Percentiles rank a stretch among this genome's conserved stretches.
Evolutionary conservation across 225 moss, liverwort and hornwort genomes (phyloP).

Genomic region (Thuidium tamariscinum): DNA sequence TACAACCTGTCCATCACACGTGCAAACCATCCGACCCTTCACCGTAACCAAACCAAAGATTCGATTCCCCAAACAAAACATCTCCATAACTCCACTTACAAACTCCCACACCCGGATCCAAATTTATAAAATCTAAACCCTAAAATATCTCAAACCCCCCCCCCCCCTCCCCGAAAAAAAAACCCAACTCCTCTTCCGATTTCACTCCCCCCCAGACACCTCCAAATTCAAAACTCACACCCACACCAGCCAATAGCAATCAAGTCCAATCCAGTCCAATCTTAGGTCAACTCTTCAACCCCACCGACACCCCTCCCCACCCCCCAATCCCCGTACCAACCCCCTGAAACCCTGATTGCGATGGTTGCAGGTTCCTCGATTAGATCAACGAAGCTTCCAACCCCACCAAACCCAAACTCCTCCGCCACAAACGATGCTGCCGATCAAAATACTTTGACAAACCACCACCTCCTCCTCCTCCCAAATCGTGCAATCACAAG

Average conservation of each 20-base stretch:
- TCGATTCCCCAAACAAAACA: neutral
- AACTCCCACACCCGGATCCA: neutral
- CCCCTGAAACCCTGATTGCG: neutral
- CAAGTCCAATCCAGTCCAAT: neutral
- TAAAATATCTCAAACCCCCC: no score
- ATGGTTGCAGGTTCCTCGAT: neutral
- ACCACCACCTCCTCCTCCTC: neutral
- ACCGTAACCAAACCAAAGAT: neutral
- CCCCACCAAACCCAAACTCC: neutral
- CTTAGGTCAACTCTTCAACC: neutral
- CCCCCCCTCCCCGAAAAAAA: fast-evolving
- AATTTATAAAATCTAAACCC: neutral
- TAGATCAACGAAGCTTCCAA: neutral
- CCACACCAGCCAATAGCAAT: neutral
- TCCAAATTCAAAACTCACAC: neutral
- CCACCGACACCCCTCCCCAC: neutral
- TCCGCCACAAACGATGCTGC: neutral
- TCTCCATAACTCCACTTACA: neutral
- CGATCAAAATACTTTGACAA: neutral
- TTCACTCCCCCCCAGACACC: neutral
- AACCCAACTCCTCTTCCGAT: neutral
- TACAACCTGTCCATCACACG: neutral
- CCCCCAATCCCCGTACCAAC: neutral
- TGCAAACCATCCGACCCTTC: neutral
- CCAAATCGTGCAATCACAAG: neutral